These are phyloP conservation scores for Buddleja alternifolia DNA, from an alignment of 257 asterid genomes.

Conservation along the genomic window DNA sequence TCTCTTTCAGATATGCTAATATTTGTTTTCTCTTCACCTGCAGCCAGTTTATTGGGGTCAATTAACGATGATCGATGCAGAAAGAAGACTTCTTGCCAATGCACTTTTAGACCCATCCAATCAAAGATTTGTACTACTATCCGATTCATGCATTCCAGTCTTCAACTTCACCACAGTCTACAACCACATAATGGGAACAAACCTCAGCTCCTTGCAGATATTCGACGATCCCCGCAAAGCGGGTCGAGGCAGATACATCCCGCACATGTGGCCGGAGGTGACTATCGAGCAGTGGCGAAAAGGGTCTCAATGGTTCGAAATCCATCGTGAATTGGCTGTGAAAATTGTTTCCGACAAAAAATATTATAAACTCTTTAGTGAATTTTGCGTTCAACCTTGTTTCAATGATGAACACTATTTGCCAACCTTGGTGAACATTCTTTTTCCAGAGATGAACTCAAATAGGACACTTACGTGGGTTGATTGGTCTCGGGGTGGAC, in stretches of 20 bases:
- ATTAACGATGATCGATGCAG: constrained; percentile 73
- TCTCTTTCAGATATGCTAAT: not conserved
- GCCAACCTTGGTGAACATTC: constrained; percentile 63
- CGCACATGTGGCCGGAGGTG: constrained; percentile 56
- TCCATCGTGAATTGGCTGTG: constrained; percentile 56
- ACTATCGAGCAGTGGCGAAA: constrained; percentile 71
- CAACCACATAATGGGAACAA: constrained; percentile 42
- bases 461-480: constrained; percentile 59
- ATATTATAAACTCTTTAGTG: constrained; percentile 42
- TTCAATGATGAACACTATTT: constrained; percentile 59
- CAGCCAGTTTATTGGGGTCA: constrained; percentile 72
- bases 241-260: constrained; percentile 73
- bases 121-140: constrained; percentile 59
- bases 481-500: constrained; percentile 73
- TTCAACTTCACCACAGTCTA: constrained; percentile 68
- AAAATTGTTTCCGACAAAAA: constrained; percentile 41
- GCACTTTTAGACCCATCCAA: constrained; percentile 66
- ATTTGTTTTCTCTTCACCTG: not conserved
- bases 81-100: constrained; percentile 67
- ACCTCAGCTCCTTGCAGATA: constrained; percentile 47
- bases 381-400: constrained; percentile 57
- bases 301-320: constrained; percentile 79
- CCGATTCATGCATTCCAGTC: constrained; percentile 77
- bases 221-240: constrained; percentile 54
- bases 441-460: constrained; percentile 42